Percentiles rank a stretch among this genome's conserved stretches.
Conservation (phyloP, 352 stramenopile genomes). For the Globisporangium camurandrum region DNA sequence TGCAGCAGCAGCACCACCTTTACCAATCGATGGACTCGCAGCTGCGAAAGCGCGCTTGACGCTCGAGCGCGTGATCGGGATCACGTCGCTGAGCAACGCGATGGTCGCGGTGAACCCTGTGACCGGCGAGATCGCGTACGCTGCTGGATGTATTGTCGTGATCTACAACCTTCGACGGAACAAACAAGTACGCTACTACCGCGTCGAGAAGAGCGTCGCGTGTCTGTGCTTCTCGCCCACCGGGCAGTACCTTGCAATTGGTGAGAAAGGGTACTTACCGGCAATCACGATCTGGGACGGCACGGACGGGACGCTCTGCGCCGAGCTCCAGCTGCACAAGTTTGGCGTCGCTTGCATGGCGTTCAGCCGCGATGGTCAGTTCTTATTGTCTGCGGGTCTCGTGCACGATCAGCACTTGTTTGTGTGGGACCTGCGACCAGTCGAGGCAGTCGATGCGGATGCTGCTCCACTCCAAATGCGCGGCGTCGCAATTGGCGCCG, state of each 20-base stretch:
- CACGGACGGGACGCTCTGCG: slow-evolving; percentile 63
- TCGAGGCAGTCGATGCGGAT: slow-evolving; percentile 2
- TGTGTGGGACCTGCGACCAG: slow-evolving; percentile 49
- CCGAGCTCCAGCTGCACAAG: slow-evolving; percentile 75
- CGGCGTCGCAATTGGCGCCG: slow-evolving; percentile 31
- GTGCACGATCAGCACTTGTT: slow-evolving; percentile 81
- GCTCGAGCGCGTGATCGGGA: slow-evolving; percentile 72
- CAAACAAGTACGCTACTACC: slow-evolving; percentile 86
- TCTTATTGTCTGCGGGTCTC: slow-evolving; percentile 63
- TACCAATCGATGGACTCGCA: background rate
- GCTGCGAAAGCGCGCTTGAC: slow-evolving; percentile 40
- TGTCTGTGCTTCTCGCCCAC: slow-evolving; percentile 79
- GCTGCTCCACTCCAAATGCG: too few relatives aligned
- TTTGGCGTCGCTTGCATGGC: slow-evolving; percentile 78
- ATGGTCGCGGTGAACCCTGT: slow-evolving; percentile 70
- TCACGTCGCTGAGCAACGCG: slow-evolving; percentile 67
- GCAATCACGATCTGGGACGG: slow-evolving; percentile 86
- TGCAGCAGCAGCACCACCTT: background rate
- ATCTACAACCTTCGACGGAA: slow-evolving; percentile 83
- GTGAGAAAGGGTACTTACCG: slow-evolving; percentile 79
- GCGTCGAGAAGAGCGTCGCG: slow-evolving; percentile 77
- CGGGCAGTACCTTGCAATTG: slow-evolving; percentile 79
- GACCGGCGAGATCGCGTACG: slow-evolving; percentile 80
- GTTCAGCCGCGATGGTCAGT: slow-evolving; percentile 58
- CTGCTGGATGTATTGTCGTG: slow-evolving; percentile 85